Evolutionary conservation across 768 basidiomycete genomes (phyloP), one percentile per base, ranked within the genome.

Genomic region (Cyclocybe cylindracea): DNA sequence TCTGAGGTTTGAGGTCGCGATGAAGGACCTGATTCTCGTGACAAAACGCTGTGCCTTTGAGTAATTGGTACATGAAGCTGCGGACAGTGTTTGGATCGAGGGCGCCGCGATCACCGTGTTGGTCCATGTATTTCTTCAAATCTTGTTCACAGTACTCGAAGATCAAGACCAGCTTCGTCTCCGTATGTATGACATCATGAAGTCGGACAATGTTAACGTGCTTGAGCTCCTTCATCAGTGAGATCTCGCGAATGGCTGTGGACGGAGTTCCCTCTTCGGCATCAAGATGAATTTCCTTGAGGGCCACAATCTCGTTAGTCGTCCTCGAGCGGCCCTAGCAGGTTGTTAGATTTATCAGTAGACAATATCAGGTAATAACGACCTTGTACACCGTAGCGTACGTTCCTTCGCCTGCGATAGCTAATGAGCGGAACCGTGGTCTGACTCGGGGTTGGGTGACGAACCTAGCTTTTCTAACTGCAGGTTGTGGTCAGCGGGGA

Each of bases 71-170:
- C 89, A 98, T 97, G 73, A 99, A 99, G 66, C 91, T 94, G 51
- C 92, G 87, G 54, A 98, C 94, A 3, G 91, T 94, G 40, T 80
- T 79, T 13, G 91, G 85, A 56, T 97, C 94, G 39, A 99, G 80
- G 4, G 96, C 94, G 48, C 97, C 94, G 39, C 95, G 85, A 58
- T 98, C 94, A 49, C 97, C 97, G 61, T 97, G 88, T 34, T 91
- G 88, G 69, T 99, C 97, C 97, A 99, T 99, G 70, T 98, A 98
- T 67, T 94, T 94, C 72, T 99, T 99, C 41, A 99, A 79, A 73
- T 99, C 97, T 70, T 95, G 92, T 63, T 99, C 97, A 70, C 94
- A 97, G 67, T 84, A 98, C 72, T 99, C 97, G 70, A 98, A 99
- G 59, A 99, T 95, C 52, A 99, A 89, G 56, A 98, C 91, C 44